These are phyloP conservation scores for Lolium multiflorum DNA, from an alignment of 176 grass and related monocot species.

Conservation along the genomic window DNA sequence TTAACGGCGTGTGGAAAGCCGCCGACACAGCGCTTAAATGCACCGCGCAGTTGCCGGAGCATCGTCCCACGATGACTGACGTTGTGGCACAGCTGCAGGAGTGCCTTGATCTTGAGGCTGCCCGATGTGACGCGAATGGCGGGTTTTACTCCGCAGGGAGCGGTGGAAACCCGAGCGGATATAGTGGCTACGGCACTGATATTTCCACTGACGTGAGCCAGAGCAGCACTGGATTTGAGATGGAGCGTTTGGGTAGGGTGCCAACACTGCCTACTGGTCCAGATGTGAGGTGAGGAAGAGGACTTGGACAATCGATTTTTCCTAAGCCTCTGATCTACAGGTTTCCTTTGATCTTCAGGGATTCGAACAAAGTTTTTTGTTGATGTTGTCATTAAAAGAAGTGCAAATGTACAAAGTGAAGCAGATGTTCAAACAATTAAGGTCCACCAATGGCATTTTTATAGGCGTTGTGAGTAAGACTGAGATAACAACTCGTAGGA, in stretches of 20 bases:
- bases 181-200: background rate
- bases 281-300: background rate
- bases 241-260: background rate
- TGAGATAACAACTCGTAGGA: too few relatives aligned
- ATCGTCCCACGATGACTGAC: background rate
- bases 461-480: too few relatives aligned
- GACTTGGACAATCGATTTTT: background rate
- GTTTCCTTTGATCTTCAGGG: background rate
- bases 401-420: too few relatives aligned
- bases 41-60: background rate
- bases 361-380: background rate
- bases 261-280: background rate
- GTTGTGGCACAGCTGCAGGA: background rate
- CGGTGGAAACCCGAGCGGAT: background rate
- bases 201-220: constrained; percentile 43
- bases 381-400: background rate
- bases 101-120: background rate
- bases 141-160: background rate
- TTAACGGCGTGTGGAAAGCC: background rate
- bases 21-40: background rate
- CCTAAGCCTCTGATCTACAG: background rate
- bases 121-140: background rate
- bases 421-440: too few relatives aligned
- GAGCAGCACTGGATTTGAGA: constrained; percentile 36
- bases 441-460: too few relatives aligned